Evolutionary conservation across 176 grass and related monocot genomes (phyloP).

Genomic region (Aegilops speltoides): DNA sequence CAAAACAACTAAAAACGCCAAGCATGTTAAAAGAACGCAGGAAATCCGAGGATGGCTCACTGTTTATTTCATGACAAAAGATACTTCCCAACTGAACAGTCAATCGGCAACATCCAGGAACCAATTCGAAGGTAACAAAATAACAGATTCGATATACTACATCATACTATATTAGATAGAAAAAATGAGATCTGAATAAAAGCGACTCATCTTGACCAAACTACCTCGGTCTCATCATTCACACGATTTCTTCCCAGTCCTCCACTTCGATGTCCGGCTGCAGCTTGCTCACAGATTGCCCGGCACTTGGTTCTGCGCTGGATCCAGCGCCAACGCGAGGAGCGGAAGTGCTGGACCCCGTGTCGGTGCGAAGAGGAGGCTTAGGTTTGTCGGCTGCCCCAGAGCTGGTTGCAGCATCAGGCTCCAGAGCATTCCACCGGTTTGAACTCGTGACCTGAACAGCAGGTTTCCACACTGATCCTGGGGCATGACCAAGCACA

Average conservation of each 20-base stretch:
- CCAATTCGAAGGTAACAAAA: background rate
- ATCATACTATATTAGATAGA: background rate
- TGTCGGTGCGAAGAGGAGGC: background rate
- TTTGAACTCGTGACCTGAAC: slow-evolving; percentile 39
- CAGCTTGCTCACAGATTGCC: slow-evolving; percentile 23
- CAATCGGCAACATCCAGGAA: background rate
- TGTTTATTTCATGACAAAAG: slow-evolving; percentile 47
- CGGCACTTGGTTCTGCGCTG: background rate
- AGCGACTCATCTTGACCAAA: background rate
- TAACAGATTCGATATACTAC: background rate
- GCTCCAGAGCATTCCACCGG: slow-evolving; percentile 71
- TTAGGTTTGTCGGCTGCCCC: background rate
- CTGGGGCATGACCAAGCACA: slow-evolving; percentile 37
- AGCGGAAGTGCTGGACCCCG: background rate
- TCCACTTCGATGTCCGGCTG: slow-evolving; percentile 57
- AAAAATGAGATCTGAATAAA: background rate
- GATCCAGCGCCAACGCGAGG: background rate
- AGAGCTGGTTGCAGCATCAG: slow-evolving; percentile 39
- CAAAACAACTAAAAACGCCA: too few relatives aligned
- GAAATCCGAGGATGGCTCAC: slow-evolving; percentile 28
- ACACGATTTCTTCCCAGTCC: slow-evolving; percentile 85
- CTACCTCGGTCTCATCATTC: slow-evolving; percentile 35
- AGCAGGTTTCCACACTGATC: slow-evolving; percentile 31
- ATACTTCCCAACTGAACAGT: background rate
- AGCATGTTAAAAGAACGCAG: slow-evolving; percentile 5